These are phyloP conservation scores for Agastache rugosa DNA, from an alignment of 257 asterid species.

Conservation along the genomic window DNA sequence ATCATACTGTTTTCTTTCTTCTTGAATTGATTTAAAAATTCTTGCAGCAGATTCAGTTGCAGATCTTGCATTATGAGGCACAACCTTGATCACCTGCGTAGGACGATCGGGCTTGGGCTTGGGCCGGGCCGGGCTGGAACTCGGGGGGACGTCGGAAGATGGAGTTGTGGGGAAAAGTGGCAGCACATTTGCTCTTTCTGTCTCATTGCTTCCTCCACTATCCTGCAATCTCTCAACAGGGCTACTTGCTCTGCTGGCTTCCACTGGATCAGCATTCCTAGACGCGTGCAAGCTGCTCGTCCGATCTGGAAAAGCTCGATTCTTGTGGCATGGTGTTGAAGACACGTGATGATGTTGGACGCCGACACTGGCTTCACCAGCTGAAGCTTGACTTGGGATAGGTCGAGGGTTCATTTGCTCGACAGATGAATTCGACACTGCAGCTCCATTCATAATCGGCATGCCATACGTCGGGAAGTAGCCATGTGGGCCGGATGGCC, in stretches of 20 bases:
- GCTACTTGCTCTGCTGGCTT: constrained; percentile 62
- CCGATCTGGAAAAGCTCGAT: constrained; percentile 28
- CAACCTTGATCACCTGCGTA: constrained; percentile 65
- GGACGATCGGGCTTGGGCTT: constrained; percentile 36
- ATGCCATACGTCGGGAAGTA: constrained; percentile 61
- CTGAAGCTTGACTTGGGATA: constrained; percentile 38
- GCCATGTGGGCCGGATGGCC: constrained; percentile 48
- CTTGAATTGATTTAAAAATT: constrained; percentile 74
- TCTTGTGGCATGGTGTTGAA: constrained; percentile 40
- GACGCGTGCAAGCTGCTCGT: constrained; percentile 28
- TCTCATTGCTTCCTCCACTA: constrained; percentile 29
- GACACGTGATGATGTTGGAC: constrained; percentile 32
- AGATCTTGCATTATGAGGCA: constrained; percentile 71
- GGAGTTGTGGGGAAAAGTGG: constrained; percentile 67
- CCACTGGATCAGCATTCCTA: constrained; percentile 50
- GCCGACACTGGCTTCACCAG: constrained; percentile 36
- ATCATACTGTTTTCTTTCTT: constrained; percentile 67
- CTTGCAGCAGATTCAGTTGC: constrained; percentile 89
- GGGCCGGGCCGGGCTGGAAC: constrained; percentile 22
- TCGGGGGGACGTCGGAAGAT: constrained; percentile 24
- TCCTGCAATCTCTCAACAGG: constrained; percentile 46
- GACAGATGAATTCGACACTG: constrained; percentile 46
- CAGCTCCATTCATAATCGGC: constrained; percentile 53
- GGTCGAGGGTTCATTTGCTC: constrained; percentile 50
- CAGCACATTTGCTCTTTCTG: constrained; percentile 49